Base-by-base conservation (phyloP, 768 basidiomycete species). In the Leccinellum rugosiceps region DNA sequence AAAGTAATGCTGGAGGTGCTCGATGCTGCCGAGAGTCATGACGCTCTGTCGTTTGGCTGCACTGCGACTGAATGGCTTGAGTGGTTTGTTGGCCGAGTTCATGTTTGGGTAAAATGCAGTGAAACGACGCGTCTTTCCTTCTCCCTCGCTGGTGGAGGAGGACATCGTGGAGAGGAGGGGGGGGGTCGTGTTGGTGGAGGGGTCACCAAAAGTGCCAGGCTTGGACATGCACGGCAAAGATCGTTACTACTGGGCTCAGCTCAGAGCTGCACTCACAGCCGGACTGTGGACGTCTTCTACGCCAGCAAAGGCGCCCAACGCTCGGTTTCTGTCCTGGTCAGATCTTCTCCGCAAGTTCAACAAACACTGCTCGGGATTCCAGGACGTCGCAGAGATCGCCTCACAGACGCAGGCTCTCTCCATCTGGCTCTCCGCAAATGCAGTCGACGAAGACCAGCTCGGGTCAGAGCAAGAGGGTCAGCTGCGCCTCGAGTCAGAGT, bases 21-120 rank as follows among this genome's bases (percentile, higher is more conserved):
- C 90, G 63, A 98, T 98, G 69, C 92, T 94, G n/a, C 94, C 94
- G 17, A 98, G 75, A 0, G 92, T 85, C 85, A 95, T 89, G 19
- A 98, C 94, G 64, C 90, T 93, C 72, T 93, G 91, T 44, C 95
- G 84, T 74, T 94, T 96, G 4, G 92, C 92, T 0, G 95, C 95
- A 58, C 90, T 92, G 60, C 89, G 78, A 64, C 89, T 90, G 79
- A 94, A 95, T 2, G 92, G 90, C 28, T 93, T 94, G 72, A 83
- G 78, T 0, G 82, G 83, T 68, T 90, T 92, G 70, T 86, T 88
- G 13, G 78, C 68, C 8, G 86, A 76, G 69, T 85, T 88, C 66
- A 83, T 73, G 71, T 87, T 85, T 0, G 90, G 89, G 67, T 93
- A 93, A 67, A 89, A 85, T 3, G 90, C 87, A 4, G 88, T 85